Base-by-base conservation (phyloP, 2,329 filamentous ascomycete species). In the Orbilia brochopaga region DNA sequence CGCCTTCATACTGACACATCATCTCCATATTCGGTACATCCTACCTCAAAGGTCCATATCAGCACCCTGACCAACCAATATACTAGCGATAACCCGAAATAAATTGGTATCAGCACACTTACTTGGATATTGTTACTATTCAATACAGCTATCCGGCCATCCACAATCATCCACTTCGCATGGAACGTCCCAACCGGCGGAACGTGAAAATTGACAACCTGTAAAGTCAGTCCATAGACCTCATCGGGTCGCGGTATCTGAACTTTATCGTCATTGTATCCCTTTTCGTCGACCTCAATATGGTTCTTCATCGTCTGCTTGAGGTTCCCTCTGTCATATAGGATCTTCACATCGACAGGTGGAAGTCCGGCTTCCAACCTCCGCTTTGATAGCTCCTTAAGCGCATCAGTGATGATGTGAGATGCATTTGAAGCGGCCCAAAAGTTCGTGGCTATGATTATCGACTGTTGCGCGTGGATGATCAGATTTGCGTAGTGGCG, bases 11-110 rank as follows among this genome's bases (percentile, higher is more conserved):
- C 62, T 90, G 89, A 1, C 85, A 83, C 84, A 91, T 87, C 90
- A 93, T 92, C 78, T 93, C 90, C 62, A 92, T 70, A 74, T 93
- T 93, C 75, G 90, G 88, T 59, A 91, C 92, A 74, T 91, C 87
- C 78, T 87, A 54, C 40, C n/a, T 21, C 4, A 15, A 53, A 53
- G 2, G 10, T 8, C 40, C 17, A 83, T 3, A 55, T 17, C 11
- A 57, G 11, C 15, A 7, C 44, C n/a, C n/a, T n/a, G n/a, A n/a
- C n/a, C n/a, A n/a, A n/a, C n/a, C n/a, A n/a, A n/a, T n/a, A n/a
- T n/a, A n/a, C n/a, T n/a, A n/a, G n/a, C n/a, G n/a, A n/a, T n/a
- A n/a, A n/a, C n/a, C n/a, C n/a, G n/a, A n/a, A n/a, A n/a, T n/a
- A 37, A 3, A 13, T 35, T 11, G 37, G 11, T 7, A 7, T 4